phyloP scores from a whole-genome alignment of 176 grass and related monocot species.

The Avena insularis region DNA sequence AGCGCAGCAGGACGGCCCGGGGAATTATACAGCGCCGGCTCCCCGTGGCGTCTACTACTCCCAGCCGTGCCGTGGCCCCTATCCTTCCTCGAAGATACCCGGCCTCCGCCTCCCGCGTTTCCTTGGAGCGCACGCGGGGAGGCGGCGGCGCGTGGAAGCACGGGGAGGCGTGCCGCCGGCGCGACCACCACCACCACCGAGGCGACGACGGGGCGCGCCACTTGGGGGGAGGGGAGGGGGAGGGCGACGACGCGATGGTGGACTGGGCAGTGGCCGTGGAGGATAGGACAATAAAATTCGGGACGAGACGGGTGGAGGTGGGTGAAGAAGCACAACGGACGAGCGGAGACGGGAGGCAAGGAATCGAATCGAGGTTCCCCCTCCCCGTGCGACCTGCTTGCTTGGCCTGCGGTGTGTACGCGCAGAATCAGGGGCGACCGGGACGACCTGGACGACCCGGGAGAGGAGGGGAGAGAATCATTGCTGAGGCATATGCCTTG shows the following conservation, averaged over 20 bases:
- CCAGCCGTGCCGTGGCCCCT: conserved; percentile 39
- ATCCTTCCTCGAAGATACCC: conserved; percentile 24
- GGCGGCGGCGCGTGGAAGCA: conserved; percentile 44
- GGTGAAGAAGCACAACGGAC: conserved; percentile 13
- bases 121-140: conserved; percentile 48
- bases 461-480: conserved; percentile 21
- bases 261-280: conserved; percentile 19
- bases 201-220: not conserved
- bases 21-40: conserved; percentile 20
- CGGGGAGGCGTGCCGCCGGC: conserved; percentile 9
- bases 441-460: not conserved
- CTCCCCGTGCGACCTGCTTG: not conserved
- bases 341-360: not conserved
- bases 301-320: not conserved
- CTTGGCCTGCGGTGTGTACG: not conserved
- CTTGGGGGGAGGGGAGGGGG: not conserved
- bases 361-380: conserved; percentile 36
- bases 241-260: not conserved
- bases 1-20: not conserved
- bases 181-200: not conserved
- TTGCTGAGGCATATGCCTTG: conserved; percentile 23
- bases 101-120: conserved; percentile 11
- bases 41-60: conserved; percentile 37
- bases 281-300: not conserved
- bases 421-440: conserved; percentile 21